Evolutionary conservation across 1,284 basidiomycete species (phyloP), one percentile per base, ranked within the genome.

Genomic region (Golubevia pallescens): DNA sequence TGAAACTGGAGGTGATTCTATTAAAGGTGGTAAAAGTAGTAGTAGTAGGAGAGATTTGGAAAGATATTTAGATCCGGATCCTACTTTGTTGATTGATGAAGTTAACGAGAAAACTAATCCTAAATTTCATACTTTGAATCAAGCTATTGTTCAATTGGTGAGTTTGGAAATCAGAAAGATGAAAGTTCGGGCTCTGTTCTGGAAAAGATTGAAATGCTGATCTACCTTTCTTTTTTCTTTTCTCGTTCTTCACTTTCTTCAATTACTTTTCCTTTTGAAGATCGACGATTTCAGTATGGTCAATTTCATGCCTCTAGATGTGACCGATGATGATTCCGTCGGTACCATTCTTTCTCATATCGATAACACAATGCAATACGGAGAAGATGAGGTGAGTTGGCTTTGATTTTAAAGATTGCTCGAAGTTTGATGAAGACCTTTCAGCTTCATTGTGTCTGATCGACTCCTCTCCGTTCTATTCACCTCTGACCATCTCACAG

Each of bases 271-370:
- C 13, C 6, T 59, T 38, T 55, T 8, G 57, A 85, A 97, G 94
- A 98, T 99, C 84, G 95, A 98, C 86, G 97, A 99, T 84, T 95
- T 98, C 86, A 96, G 95, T 59, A 90, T 99, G 65, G 97, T 99
- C 3, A 95, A 94, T 1, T 99, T 99, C 88, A 87, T 99, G 52
- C 95, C 97, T 1, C 89, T 99, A 56, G 94, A 99, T 86, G 90
- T 97, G 60, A 92, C 93, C 1, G 90, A 91, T 70, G 91, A 95
- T 61, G 94, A 97, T 77, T 95, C 93, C 7, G 89, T 99, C 59
- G 93, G 94, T 80, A 91, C 90, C 1, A 91, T 98, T 13, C 89
- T 99, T 60, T 95, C 93, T 81, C 95, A 98, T 85, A 93, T 99
- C 66, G 97, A 99, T 87, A 95, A 95, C 79, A 92, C 94, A 69